A percentile compares a stretch with the other conserved stretches of the same genome.
phyloP scores from a whole-genome alignment of 1,139 yeast species.

The Suhomyces wounanorum region DNA sequence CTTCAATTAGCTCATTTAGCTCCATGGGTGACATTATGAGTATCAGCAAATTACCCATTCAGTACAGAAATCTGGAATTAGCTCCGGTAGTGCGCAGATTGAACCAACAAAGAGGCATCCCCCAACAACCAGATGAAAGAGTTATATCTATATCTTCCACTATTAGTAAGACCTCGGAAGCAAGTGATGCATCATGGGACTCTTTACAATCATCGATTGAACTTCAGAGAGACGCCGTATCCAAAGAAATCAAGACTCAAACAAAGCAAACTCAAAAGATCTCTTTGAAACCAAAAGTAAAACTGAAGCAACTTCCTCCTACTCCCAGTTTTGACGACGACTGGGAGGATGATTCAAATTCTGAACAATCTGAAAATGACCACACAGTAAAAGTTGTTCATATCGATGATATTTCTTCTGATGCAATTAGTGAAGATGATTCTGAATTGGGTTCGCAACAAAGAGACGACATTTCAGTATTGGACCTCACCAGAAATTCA shows the following conservation, averaged over 20 bases:
- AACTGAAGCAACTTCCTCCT: constrained; percentile 7
- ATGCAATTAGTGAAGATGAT: neutral
- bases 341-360: constrained; percentile 7
- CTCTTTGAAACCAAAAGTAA: constrained; percentile 2
- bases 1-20: constrained; percentile 43
- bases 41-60: constrained; percentile 14
- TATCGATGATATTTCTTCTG: neutral
- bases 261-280: neutral
- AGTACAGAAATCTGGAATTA: constrained; percentile 5
- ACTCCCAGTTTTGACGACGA: constrained; percentile 6
- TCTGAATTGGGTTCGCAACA: constrained; percentile 3
- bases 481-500: neutral
- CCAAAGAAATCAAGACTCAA: neutral
- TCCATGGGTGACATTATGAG: constrained; percentile 37
- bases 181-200: constrained; percentile 31
- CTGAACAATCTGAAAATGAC: neutral
- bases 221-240: constrained; percentile 19
- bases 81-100: constrained; percentile 5
- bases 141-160: constrained; percentile 9
- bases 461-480: constrained; percentile 11
- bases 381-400: neutral
- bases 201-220: constrained; percentile 40
- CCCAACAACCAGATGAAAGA: neutral
- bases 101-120: constrained; percentile 1
- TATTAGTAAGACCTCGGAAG: constrained; percentile 12